Evolutionary conservation across 2,329 filamentous ascomycete genomes (phyloP), one percentile per base, ranked within the genome.

Genomic region (Tolypocladium paradoxum): DNA sequence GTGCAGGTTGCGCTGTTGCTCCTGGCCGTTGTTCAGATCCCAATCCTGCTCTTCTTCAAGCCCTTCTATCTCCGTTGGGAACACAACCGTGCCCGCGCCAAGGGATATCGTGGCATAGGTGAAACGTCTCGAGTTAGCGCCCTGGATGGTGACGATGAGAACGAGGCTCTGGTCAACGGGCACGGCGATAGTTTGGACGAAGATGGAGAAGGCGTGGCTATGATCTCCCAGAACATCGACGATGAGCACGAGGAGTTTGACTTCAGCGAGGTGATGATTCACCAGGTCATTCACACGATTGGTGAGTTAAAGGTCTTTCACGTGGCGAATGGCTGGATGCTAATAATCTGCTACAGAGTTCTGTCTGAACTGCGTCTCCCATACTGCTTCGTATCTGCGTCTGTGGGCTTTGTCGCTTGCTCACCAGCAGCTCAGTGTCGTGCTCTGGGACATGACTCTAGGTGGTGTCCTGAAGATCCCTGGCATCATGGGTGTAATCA

Each of bases 201-300:
- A 55, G 90, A 93, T 53, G 85, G 85, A 36, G 89, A 95, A 60
- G 90, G 88, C 46, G 83, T 87, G 55, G 90, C 87, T 53, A 88
- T 96, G 84, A 90, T 96, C 66, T 88, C 89, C 2, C 85, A 95
- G 68, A 89, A 93, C 65, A 82, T 95, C 60, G 79, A 78, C 45
- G 88, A 89, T 49, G 91, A 91, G 61, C 89, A 96, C 62, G 91
- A 93, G 64, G 93, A 99, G 67, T 99, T 99, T 68, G 93, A 99
- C 63, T 99, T 99, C 68, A 83, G 87, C 55, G 93, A 99, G 70
- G 82, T 90, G 58, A 96, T 99, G 90, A 99, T 99, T 66, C 93
- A 99, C 73, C 93, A 99, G 71, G 83, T 96, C 68, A 99, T 99
- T 65, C 95, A 97, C 75, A 97, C 92, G 20, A 97, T 97, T 65